phyloP scores from a whole-genome alignment of 306 rosid genomes.

The Arachis hypogaea region DNA sequence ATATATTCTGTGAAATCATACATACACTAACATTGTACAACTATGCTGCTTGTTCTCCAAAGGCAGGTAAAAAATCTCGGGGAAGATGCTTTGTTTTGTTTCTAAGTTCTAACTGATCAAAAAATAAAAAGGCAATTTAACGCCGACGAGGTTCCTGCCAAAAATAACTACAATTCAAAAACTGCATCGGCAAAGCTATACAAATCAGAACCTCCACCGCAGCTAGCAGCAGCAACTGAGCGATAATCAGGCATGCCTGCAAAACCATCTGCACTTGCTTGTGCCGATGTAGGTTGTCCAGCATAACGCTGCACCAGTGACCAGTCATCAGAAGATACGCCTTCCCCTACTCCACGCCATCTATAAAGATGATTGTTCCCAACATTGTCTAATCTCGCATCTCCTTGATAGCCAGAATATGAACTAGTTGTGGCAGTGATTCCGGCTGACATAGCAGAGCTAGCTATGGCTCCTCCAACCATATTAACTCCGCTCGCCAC shows the following conservation, averaged over 20 bases:
- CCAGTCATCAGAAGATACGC: slow-evolving; percentile 42
- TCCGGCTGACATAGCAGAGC: slow-evolving; percentile 35
- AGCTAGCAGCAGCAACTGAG: slow-evolving; percentile 33
- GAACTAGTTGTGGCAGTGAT: slow-evolving; percentile 33
- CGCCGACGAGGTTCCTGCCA: slow-evolving; percentile 17
- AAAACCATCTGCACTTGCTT: slow-evolving; percentile 35
- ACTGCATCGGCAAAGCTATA: slow-evolving; percentile 64
- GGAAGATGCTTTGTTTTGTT: background rate
- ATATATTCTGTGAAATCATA: slow-evolving; percentile 3
- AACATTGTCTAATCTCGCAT: slow-evolving; percentile 35
- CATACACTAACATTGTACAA: background rate
- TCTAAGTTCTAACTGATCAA: slow-evolving; percentile 22
- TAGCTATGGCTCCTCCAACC: slow-evolving; percentile 32
- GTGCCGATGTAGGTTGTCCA: slow-evolving; percentile 43
- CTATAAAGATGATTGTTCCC: slow-evolving; percentile 43
- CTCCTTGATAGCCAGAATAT: slow-evolving; percentile 47
- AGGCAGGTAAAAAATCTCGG: slow-evolving; percentile 6
- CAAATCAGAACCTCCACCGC: slow-evolving; percentile 52
- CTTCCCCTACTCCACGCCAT: slow-evolving; percentile 54
- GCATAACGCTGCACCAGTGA: slow-evolving; percentile 42
- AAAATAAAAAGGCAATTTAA: background rate
- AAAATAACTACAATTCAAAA: slow-evolving; percentile 42
- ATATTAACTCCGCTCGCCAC: slow-evolving; percentile 27
- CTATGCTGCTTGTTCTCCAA: slow-evolving; percentile 24
- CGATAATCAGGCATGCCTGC: slow-evolving; percentile 42